Evolutionary conservation across 225 moss, liverwort and hornwort species (phyloP).

Genomic region (Lunularia cruciata): DNA sequence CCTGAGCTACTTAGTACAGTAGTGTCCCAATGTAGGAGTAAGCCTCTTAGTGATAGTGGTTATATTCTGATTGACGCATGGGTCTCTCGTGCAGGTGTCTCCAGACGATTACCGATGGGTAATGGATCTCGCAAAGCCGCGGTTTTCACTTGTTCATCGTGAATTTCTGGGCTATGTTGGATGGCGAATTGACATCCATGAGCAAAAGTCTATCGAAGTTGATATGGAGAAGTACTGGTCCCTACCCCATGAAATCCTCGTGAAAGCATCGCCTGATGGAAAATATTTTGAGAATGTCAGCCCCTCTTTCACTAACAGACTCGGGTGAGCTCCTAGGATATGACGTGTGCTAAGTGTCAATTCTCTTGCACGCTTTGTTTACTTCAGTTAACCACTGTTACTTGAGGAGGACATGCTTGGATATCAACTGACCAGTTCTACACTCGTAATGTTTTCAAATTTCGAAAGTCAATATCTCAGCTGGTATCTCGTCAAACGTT

Average conservation of each 20-base stretch:
- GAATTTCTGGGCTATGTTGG: conserved; percentile 38
- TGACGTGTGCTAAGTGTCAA: too few relatives aligned
- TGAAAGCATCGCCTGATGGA: conserved; percentile 29
- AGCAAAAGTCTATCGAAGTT: conserved; percentile 32
- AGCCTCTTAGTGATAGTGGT: background rate
- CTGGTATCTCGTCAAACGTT: too few relatives aligned
- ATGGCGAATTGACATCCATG: conserved; percentile 38
- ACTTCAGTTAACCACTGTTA: too few relatives aligned
- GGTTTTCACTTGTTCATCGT: conserved; percentile 20
- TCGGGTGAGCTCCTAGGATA: conserved; percentile 31
- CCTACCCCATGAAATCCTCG: conserved; percentile 34
- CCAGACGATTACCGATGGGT: conserved; percentile 35
- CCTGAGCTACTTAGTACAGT: background rate
- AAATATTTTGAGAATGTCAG: conserved; percentile 28
- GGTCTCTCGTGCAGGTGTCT: conserved; percentile 16
- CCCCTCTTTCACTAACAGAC: conserved; percentile 29
- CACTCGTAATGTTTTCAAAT: too few relatives aligned
- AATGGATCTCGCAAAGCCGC: conserved; percentile 37
- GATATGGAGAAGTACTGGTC: conserved; percentile 34
- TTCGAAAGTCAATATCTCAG: too few relatives aligned
- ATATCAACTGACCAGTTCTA: too few relatives aligned
- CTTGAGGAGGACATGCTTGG: too few relatives aligned
- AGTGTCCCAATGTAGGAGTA: background rate
- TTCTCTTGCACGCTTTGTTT: background rate
- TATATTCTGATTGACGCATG: background rate